Percentiles rank a stretch among this genome's conserved stretches.
Evolutionary conservation across 768 basidiomycete genomes (phyloP).

Genomic region (Boletus tylopilopsis): DNA sequence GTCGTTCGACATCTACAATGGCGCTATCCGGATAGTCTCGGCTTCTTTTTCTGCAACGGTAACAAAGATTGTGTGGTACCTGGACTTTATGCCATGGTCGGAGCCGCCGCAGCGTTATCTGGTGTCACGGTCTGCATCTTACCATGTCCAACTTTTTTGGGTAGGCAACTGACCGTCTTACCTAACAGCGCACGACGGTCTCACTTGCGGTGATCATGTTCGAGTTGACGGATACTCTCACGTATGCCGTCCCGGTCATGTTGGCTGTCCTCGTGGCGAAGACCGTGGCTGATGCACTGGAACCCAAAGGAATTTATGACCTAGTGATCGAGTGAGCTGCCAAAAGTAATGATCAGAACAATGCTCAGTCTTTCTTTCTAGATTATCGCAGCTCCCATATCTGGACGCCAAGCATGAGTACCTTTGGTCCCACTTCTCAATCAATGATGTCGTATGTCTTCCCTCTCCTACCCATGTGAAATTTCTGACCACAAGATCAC

Average conservation of each 20-base stretch:
- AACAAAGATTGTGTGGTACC: slow-evolving; percentile 78
- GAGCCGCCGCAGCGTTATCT: slow-evolving; percentile 89
- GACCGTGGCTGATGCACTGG: slow-evolving; percentile 31
- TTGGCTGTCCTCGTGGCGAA: slow-evolving; percentile 68
- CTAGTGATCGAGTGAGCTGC: slow-evolving; percentile 74
- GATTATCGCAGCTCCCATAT: slow-evolving; percentile 84
- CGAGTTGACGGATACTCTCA: slow-evolving; percentile 89
- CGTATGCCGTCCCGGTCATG: slow-evolving; percentile 91
- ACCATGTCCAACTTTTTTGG: background rate
- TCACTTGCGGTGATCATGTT: slow-evolving; percentile 96
- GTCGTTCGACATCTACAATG: slow-evolving; percentile 72
- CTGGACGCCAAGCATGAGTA: slow-evolving; percentile 90
- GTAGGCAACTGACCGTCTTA: slow-evolving; percentile 5
- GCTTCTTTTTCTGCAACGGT: slow-evolving; percentile 67
- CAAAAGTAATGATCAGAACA: background rate
- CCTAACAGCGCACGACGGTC: slow-evolving; percentile 72
- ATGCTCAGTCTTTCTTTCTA: slow-evolving; percentile 19
- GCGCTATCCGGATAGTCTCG: slow-evolving; percentile 49
- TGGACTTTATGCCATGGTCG: slow-evolving; percentile 93
- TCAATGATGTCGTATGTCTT: slow-evolving; percentile 70
- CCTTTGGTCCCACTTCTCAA: slow-evolving; percentile 74
- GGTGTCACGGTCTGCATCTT: slow-evolving; percentile 74
- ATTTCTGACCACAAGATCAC: background rate
- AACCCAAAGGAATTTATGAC: slow-evolving; percentile 93
- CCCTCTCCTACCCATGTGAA: background rate